Evolutionary conservation across 306 rosid species (phyloP), one percentile per base, ranked within the genome.

Genomic region (Geum urbanum): DNA sequence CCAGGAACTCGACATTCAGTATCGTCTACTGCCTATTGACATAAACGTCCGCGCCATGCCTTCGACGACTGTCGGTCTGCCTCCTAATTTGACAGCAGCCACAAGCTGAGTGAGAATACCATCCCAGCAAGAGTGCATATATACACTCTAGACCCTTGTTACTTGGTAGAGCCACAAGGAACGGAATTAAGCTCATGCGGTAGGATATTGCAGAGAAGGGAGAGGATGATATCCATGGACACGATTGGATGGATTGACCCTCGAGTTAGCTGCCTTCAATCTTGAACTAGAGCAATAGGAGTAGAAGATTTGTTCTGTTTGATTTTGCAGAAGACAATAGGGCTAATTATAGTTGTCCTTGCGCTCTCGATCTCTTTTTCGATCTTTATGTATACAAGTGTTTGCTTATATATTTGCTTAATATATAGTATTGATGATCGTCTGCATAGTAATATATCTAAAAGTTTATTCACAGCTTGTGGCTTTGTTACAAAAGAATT

Each of bases 1-100:
- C 81, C 67, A 70, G 71, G 99, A 95, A 50, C 84, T 86, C 0
- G 99, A 95, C 76, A 82, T 95, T 51, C 86, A 88, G 8, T 89
- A 80, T 76, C 92, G 99, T 4, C 80, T 94, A 15, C 56, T 78
- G 66, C 97, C 99, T 0, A 14, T 83, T 0, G 97, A 94, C 75
- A 79, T 94, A 32, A 91, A 75, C 12, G 75, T 94, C 46, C 80
- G 92, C 1, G 54, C 78, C 67, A 48, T 83, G 80, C 97, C 99
- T 55, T 71, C 86, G 58, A 51, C n/a, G 51, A 53, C 83, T 72
- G 73, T 91, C 39, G 77, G 80, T 1, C 81, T 87, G 43, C 70
- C 80, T 77, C 89, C 87, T 9, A 73, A 77, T 73, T 79, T 84
- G 86, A 3, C 83, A 19, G 16, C 74, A 22, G 5, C 76, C 69